These are phyloP conservation scores for Umbellularia californica DNA, from an alignment of 164 flowering plant species.

Conservation along the genomic window DNA sequence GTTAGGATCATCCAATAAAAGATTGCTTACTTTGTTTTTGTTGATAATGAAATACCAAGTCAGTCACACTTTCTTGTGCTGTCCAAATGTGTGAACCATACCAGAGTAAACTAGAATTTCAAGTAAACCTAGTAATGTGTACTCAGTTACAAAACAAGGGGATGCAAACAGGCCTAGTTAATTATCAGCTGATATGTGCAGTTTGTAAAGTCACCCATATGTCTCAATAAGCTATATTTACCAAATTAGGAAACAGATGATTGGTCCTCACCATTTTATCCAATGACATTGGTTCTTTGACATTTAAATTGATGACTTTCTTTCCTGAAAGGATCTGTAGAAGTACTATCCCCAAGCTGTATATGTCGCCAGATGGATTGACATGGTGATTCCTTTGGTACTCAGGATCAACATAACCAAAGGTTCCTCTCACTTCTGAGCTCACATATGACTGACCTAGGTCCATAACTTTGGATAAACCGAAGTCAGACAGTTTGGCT, in stretches of 20 bases:
- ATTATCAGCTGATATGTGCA: not conserved
- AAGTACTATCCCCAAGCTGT: slow-evolving; percentile 72
- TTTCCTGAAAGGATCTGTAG: slow-evolving; percentile 64
- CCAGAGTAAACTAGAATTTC: not conserved
- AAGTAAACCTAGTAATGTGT: not conserved
- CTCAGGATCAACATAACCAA: slow-evolving; percentile 74
- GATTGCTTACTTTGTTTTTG: not conserved
- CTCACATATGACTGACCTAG: slow-evolving; percentile 57
- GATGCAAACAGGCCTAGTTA: not conserved
- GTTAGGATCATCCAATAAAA: not conserved
- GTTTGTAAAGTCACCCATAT: not conserved
- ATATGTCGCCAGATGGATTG: slow-evolving; percentile 56
- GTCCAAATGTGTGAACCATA: not conserved
- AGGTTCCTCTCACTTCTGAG: slow-evolving; percentile 78
- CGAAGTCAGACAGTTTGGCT: slow-evolving; percentile 68
- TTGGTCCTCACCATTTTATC: slow-evolving; percentile 43
- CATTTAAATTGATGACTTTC: slow-evolving; percentile 47
- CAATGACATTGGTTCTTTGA: slow-evolving; percentile 39
- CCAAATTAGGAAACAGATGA: not conserved
- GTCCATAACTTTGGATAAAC: slow-evolving; percentile 54
- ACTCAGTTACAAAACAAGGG: not conserved
- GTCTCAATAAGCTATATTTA: not conserved
- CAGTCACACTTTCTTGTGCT: not conserved
- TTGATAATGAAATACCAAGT: not conserved
- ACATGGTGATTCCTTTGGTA: slow-evolving; percentile 50